Evolutionary conservation across 192 early-diverging fungal genomes (phyloP).

Genomic region (Backusella westeae): DNA sequence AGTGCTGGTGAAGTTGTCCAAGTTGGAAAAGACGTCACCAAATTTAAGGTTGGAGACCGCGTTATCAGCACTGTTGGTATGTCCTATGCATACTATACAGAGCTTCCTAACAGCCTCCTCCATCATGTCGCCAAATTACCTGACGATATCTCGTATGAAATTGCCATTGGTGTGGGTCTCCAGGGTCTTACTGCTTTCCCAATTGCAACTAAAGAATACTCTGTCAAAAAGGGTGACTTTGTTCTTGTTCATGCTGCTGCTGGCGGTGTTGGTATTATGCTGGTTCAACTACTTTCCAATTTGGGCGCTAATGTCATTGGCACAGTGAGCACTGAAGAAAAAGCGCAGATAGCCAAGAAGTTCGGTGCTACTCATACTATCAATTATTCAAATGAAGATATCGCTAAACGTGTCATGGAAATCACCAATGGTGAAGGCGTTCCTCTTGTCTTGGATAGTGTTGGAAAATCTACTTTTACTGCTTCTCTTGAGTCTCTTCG

Average conservation of each 20-base stretch:
- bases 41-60: conserved; percentile 74
- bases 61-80: conserved; percentile 68
- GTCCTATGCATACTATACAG: conserved; percentile 79
- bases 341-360: conserved; percentile 57
- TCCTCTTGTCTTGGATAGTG: conserved; percentile 83
- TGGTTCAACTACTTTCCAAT: conserved; percentile 74
- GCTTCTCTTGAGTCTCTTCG: conserved; percentile 61
- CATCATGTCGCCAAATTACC: conserved; percentile 49
- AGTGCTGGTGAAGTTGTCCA: conserved; percentile 72
- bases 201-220: conserved; percentile 66
- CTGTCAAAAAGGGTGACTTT: conserved; percentile 69
- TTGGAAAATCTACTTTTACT: conserved; percentile 89
- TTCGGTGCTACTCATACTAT: conserved; percentile 76
- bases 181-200: conserved; percentile 85
- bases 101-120: conserved; percentile 22
- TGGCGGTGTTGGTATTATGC: conserved; percentile 81
- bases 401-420: conserved; percentile 63
- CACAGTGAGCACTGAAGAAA: conserved; percentile 71
- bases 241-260: conserved; percentile 90
- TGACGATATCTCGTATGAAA: conserved; percentile 48
- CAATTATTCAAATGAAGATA: conserved; percentile 66
- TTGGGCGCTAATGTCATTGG: conserved; percentile 88
- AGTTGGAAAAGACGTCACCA: conserved; percentile 64
- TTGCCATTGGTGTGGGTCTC: conserved; percentile 63
- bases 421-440: conserved; percentile 76